A percentile compares a stretch with the other conserved stretches of the same genome.
These are phyloP conservation scores for Trichoderma harzianum DNA, from an alignment of 2,329 filamentous ascomycete species.

Conservation along the genomic window DNA sequence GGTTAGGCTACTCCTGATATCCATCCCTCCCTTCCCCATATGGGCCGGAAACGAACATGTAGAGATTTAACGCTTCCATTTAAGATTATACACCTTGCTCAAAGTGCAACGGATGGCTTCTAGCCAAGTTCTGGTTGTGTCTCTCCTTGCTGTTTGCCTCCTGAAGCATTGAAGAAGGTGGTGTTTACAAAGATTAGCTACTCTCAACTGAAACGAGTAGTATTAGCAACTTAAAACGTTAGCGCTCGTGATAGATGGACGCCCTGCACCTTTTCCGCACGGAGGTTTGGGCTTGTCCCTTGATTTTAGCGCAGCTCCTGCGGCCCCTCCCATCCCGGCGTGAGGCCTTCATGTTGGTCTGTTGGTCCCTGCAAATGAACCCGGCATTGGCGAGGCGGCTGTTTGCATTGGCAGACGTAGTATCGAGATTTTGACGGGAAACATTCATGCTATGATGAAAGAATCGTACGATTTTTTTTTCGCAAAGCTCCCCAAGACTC, in stretches of 20 bases:
- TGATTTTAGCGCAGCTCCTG: background rate
- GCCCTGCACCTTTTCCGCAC: background rate
- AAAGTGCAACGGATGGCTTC: background rate
- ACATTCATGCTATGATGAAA: conserved; percentile 17
- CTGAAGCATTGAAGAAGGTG: background rate
- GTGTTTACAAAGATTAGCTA: background rate
- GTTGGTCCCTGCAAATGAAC: background rate
- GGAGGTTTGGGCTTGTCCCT: background rate
- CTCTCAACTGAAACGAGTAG: conserved; percentile 9
- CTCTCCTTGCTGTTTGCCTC: background rate
- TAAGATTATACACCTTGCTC: background rate
- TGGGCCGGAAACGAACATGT: background rate
- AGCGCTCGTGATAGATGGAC: conserved; percentile 8
- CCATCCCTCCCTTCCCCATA: background rate
- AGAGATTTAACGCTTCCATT: background rate
- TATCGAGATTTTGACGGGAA: conserved; percentile 3
- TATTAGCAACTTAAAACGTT: background rate
- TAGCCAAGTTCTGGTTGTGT: background rate
- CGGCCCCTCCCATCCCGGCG: background rate
- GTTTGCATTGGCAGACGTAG: conserved; percentile 1
- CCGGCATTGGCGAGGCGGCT: background rate
- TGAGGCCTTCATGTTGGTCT: background rate
- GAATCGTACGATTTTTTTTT: conserved; percentile 19
- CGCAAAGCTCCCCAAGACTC: background rate
- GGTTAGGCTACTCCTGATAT: background rate